phyloP scores from a whole-genome alignment of 306 rosid genomes.

The Dalbergia oliveri region DNA sequence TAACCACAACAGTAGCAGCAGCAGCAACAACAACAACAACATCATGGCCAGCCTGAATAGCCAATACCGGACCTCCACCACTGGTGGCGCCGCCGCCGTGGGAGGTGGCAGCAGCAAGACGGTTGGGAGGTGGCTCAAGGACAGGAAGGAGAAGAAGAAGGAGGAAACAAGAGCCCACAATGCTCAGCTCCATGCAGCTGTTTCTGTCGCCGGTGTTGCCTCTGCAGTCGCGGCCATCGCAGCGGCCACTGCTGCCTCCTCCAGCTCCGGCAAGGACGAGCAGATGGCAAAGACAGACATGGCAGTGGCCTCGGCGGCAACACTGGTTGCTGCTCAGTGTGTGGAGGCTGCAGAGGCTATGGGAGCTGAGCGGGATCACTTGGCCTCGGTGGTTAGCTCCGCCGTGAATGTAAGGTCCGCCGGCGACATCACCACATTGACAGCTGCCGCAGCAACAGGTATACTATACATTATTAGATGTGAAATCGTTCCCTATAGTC shows the following conservation, averaged over 20 bases:
- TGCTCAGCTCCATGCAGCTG: conserved; percentile 95
- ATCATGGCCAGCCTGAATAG: conserved; percentile 40
- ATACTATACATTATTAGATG: conserved; percentile 19
- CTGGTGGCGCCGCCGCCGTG: conserved; percentile 35
- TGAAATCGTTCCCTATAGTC: too few species aligned
- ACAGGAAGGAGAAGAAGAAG: conserved; percentile 96
- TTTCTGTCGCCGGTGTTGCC: conserved; percentile 95
- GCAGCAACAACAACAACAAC: conserved; percentile 39
- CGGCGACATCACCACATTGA: conserved; percentile 83
- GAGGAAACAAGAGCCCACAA: conserved; percentile 92
- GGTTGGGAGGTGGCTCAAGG: conserved; percentile 97
- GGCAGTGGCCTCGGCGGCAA: conserved; percentile 96
- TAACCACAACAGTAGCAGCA: conserved; percentile 42
- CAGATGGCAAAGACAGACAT: conserved; percentile 80
- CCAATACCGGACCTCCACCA: conserved; percentile 56
- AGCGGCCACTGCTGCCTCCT: conserved; percentile 81
- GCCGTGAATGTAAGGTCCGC: conserved; percentile 94
- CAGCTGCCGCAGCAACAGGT: conserved; percentile 95
- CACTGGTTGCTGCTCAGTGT: conserved; percentile 90
- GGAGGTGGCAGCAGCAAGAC: conserved; percentile 69
- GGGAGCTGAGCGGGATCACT: conserved; percentile 98
- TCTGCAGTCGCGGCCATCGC: conserved; percentile 90
- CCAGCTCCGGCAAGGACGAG: conserved; percentile 73
- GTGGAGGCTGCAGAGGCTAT: conserved; percentile 96
- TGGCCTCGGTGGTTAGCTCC: conserved; percentile 81